Evolutionary conservation across 352 stramenopile species (phyloP).

Genomic region (Poterioochromonas sp.): DNA sequence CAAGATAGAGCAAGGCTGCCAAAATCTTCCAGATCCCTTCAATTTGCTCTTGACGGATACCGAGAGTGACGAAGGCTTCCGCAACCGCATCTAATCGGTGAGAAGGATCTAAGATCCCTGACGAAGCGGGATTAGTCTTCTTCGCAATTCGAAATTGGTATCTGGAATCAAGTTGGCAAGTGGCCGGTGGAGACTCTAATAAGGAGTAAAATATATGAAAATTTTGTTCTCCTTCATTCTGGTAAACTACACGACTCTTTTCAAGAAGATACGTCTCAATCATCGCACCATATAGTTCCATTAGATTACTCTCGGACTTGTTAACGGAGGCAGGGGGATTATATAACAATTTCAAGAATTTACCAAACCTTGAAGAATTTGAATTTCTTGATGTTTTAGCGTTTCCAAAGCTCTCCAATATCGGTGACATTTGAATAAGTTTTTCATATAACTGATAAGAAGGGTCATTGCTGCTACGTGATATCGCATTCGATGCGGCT

Average conservation of each 20-base stretch:
- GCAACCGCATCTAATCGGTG: not conserved
- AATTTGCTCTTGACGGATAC: constrained; percentile 54
- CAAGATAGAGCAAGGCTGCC: constrained; percentile 69
- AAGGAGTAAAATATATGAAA: constrained; percentile 29
- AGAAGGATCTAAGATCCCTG: not conserved
- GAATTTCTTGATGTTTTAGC: constrained; percentile 90
- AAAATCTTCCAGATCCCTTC: constrained; percentile 69
- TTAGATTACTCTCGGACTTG: not conserved
- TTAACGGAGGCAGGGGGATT: not conserved
- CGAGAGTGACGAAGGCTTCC: not conserved
- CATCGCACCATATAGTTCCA: not conserved
- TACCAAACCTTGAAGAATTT: constrained; percentile 83
- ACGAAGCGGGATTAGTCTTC: not conserved
- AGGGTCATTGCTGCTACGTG: not conserved
- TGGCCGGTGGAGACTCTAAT: not conserved
- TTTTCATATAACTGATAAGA: constrained; percentile 29
- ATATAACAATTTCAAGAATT: constrained; percentile 22
- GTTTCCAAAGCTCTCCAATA: constrained; percentile 94
- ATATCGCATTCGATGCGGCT: not conserved
- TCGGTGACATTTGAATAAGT: constrained; percentile 57
- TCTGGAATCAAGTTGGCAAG: not conserved
- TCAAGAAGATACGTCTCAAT: constrained; percentile 90
- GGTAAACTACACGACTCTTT: constrained; percentile 82
- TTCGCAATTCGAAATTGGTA: not conserved
- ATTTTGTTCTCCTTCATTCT: constrained; percentile 57